These are phyloP conservation scores for Evansstolkia leycettana DNA, from an alignment of 495 filamentous ascomycete genomes.

Conservation along the genomic window DNA sequence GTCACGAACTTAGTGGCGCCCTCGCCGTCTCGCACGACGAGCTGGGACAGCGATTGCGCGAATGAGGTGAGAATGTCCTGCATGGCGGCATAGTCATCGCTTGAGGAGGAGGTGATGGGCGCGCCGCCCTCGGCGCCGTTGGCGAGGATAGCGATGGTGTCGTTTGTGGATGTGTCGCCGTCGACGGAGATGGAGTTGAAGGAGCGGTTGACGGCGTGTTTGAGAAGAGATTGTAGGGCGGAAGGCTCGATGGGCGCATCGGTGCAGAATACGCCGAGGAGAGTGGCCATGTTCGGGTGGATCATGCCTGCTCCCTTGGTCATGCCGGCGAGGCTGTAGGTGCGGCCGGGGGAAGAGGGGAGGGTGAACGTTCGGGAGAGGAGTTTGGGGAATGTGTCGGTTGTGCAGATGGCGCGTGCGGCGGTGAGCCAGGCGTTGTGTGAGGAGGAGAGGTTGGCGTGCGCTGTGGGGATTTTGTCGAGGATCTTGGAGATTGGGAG, in stretches of 20 bases:
- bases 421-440: constrained; percentile 80
- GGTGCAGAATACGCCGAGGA: constrained; percentile 87
- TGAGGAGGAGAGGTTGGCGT: constrained; percentile 51
- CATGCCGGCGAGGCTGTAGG: constrained; percentile 84
- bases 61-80: constrained; percentile 59
- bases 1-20: constrained; percentile 98
- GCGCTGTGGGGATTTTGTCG: constrained; percentile 62
- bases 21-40: constrained; percentile 92
- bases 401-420: constrained; percentile 93
- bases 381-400: constrained; percentile 98
- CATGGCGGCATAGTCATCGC: constrained; percentile 55
- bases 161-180: constrained; percentile 93
- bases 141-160: constrained; percentile 85
- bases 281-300: constrained; percentile 97
- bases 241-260: constrained; percentile 69
- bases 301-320: constrained; percentile 99
- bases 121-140: constrained; percentile 84
- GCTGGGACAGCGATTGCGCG: constrained; percentile 72
- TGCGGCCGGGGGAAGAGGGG: constrained; percentile 58
- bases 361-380: constrained; percentile 73
- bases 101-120: constrained; percentile 39
- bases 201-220: constrained; percentile 62
- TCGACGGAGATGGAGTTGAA: constrained; percentile 98
- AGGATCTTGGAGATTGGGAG: constrained; percentile 88
- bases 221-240: constrained; percentile 57